A percentile compares a stretch with the other conserved stretches of the same genome.
Evolutionary conservation across 2,329 filamentous ascomycete genomes (phyloP).

Genomic region (Fusarium beomiforme): DNA sequence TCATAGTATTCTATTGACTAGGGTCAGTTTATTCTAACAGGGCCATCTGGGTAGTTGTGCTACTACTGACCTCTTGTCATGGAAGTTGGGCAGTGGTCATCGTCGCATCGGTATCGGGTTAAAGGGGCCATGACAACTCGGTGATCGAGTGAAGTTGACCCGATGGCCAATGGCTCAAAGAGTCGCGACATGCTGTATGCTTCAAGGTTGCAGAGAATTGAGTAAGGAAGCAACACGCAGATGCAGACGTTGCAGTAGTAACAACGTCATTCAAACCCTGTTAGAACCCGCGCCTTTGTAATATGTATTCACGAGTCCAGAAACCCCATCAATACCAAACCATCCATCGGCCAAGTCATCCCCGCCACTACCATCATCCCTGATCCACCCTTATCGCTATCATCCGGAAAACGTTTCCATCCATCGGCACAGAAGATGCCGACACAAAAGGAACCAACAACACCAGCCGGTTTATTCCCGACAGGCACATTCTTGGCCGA

Average conservation of each 20-base stretch:
- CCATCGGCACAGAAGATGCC: not conserved
- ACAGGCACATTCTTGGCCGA: not conserved
- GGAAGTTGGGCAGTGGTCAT: not conserved
- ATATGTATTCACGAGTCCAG: not conserved
- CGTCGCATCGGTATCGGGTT: not conserved
- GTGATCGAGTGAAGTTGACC: not conserved
- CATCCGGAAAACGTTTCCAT: not conserved
- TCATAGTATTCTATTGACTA: not conserved
- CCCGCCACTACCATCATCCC: not conserved
- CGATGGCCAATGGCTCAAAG: not conserved
- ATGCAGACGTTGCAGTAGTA: no score
- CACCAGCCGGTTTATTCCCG: not conserved
- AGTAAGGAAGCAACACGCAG: accelerated
- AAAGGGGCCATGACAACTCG: not conserved
- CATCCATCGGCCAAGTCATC: not conserved
- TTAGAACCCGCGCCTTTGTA: not conserved
- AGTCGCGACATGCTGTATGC: not conserved
- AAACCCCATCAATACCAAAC: not conserved
- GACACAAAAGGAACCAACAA: accelerated
- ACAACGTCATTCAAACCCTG: not conserved
- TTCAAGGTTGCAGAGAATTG: not conserved
- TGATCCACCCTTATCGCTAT: not conserved
- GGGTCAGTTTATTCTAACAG: accelerated
- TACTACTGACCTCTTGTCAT: not conserved
- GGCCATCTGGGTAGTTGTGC: accelerated